These are phyloP conservation scores for Stephanodiscus triporus DNA, from an alignment of 108 stramenopile species.

Conservation along the genomic window DNA sequence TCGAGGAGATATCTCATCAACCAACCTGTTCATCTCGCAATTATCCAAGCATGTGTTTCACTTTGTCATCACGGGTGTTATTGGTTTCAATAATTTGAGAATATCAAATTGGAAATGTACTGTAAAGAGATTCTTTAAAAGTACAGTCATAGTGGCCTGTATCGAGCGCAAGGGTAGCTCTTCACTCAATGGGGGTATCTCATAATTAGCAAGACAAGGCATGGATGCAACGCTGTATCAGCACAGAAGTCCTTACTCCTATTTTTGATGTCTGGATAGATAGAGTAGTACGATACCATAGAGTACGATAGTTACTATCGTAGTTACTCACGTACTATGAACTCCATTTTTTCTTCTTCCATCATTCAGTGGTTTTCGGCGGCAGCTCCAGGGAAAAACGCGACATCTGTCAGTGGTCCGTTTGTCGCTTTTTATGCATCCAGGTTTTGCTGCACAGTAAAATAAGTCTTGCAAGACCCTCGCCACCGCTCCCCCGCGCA, in stretches of 20 bases:
- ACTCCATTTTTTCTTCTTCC: too few species aligned
- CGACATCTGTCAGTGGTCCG: background rate
- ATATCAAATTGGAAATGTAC: slow-evolving; percentile 36
- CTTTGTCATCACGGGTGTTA: slow-evolving; percentile 35
- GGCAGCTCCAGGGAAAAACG: too few species aligned
- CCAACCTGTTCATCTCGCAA: slow-evolving; percentile 37
- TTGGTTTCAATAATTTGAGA: slow-evolving; percentile 32
- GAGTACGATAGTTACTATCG: too few species aligned
- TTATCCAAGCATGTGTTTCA: slow-evolving; percentile 34
- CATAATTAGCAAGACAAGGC: background rate
- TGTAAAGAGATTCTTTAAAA: slow-evolving; percentile 48
- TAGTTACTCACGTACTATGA: too few species aligned
- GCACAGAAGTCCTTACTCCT: too few species aligned
- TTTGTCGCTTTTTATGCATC: background rate
- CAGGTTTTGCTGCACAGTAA: background rate
- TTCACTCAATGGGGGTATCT: background rate
- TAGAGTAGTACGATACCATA: too few species aligned
- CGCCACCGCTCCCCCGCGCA: too few species aligned
- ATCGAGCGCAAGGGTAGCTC: background rate
- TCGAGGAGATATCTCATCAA: slow-evolving; percentile 8
- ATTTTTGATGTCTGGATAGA: too few species aligned
- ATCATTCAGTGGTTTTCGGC: too few species aligned
- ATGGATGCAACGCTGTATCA: slow-evolving; percentile 1
- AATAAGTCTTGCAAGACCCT: too few species aligned
- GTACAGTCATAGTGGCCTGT: slow-evolving; percentile 22